These are phyloP conservation scores for Coelastrella sp. DNA, from an alignment of 139 green algal species.

Conservation along the genomic window DNA sequence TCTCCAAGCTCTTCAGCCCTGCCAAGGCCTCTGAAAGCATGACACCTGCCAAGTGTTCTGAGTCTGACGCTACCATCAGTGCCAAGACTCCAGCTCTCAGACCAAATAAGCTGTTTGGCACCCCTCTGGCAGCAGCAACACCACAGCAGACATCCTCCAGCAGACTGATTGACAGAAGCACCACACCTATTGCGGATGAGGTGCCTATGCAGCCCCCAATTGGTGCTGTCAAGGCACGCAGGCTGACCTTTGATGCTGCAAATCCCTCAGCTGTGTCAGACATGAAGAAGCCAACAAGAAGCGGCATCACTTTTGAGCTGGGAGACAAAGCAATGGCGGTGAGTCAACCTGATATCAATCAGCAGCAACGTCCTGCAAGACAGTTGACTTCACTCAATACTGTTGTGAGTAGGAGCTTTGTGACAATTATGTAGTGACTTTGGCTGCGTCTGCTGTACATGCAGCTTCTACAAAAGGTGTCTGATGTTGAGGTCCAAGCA, in stretches of 20 bases:
- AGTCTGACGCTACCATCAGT: not conserved
- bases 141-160: constrained; percentile 20
- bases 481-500: not conserved
- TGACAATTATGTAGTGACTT: not conserved
- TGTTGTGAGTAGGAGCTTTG: too few species aligned
- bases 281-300: not conserved
- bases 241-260: constrained; percentile 34
- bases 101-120: constrained; percentile 37
- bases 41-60: constrained; percentile 6
- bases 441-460: not conserved
- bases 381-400: too few species aligned
- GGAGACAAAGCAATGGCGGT: constrained; percentile 30
- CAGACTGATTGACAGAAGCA: not conserved
- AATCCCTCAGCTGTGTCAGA: not conserved
- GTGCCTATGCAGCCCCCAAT: not conserved
- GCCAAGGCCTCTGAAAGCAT: not conserved
- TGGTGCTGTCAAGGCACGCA: constrained; percentile 27
- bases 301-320: constrained; percentile 43
- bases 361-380: too few species aligned
- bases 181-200: constrained; percentile 7
- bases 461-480: constrained; percentile 36
- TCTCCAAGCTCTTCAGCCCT: not conserved
- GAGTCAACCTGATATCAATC: not conserved
- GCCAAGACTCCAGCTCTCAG: constrained; percentile 7
- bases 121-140: constrained; percentile 18